These are phyloP conservation scores for Dunaliella primolecta DNA, from an alignment of 139 green algal species.

Conservation along the genomic window DNA sequence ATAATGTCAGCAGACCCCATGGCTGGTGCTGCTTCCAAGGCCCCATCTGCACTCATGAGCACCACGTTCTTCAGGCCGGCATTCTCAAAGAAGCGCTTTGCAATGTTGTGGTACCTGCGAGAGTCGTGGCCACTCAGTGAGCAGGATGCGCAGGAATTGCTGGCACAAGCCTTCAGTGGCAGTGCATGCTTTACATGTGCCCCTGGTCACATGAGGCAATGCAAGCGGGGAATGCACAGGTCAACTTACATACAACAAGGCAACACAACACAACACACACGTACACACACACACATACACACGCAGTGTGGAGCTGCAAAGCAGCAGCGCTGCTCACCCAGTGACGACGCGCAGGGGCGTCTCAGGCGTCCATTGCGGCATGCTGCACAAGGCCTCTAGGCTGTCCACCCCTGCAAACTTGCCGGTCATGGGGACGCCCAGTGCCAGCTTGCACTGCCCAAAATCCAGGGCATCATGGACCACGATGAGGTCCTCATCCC, in stretches of 20 bases:
- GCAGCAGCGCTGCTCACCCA: slow-evolving; percentile 9
- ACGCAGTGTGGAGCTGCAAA: not conserved
- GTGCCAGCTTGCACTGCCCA: slow-evolving; percentile 89
- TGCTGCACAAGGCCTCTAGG: slow-evolving; percentile 67
- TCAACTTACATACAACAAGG: not conserved
- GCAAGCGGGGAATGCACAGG: no score
- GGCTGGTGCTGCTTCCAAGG: slow-evolving; percentile 92
- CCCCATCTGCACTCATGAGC: slow-evolving; percentile 83
- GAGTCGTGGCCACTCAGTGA: not conserved
- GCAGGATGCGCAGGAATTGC: no score
- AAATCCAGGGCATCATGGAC: slow-evolving; percentile 84
- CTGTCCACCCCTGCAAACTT: slow-evolving; percentile 58
- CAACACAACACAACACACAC: not conserved
- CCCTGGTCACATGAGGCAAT: no score
- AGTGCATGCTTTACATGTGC: not conserved
- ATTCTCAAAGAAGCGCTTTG: slow-evolving; percentile 77
- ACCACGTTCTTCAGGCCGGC: slow-evolving; percentile 83
- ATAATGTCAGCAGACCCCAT: slow-evolving; percentile 98
- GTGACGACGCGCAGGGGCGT: slow-evolving; percentile 73
- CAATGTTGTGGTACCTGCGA: slow-evolving; percentile 56
- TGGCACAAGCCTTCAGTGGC: slow-evolving; percentile 12
- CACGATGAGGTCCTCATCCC: slow-evolving; percentile 63
- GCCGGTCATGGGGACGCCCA: slow-evolving; percentile 81
- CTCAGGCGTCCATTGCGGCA: slow-evolving; percentile 78
- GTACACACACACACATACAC: not conserved